A percentile compares a stretch with the other conserved stretches of the same genome.
phyloP scores from a whole-genome alignment of 495 filamentous ascomycete species.

The Penicillium verhagenii region DNA sequence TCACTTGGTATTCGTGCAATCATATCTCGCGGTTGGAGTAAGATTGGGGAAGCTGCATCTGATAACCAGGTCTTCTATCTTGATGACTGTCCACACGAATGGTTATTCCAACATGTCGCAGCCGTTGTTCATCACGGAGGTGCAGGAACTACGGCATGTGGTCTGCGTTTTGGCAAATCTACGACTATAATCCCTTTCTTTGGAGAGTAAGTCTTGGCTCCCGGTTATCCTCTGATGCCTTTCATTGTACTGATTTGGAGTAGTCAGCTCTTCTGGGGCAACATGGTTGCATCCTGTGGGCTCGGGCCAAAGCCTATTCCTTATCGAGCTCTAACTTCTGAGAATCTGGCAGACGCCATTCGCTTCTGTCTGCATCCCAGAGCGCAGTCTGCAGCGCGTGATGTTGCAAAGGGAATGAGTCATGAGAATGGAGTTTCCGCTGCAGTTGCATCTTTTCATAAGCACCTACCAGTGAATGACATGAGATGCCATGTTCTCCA shows the following conservation, averaged over 20 bases:
- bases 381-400: not conserved
- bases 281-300: conserved; percentile 60
- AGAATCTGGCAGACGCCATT: no score
- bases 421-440: not conserved
- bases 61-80: conserved; percentile 56
- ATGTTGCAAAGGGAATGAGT: not conserved
- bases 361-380: not conserved
- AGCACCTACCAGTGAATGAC: not conserved
- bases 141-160: conserved; percentile 60
- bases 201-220: conserved; percentile 49
- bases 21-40: no score
- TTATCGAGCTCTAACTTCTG: not conserved
- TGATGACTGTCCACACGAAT: conserved; percentile 61
- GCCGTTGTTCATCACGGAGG: conserved; percentile 62
- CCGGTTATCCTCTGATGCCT: no score
- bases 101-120: conserved; percentile 60
- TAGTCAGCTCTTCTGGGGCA: conserved; percentile 74
- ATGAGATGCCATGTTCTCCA: not conserved
- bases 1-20: no score
- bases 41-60: no score
- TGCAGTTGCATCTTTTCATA: not conserved
- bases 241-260: no score
- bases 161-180: conserved; percentile 51
- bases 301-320: conserved; percentile 62
- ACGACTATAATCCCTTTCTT: conserved; percentile 63